These are phyloP conservation scores for Funneliformis geosporum DNA, from an alignment of 192 early-diverging fungal genomes.

Conservation along the genomic window DNA sequence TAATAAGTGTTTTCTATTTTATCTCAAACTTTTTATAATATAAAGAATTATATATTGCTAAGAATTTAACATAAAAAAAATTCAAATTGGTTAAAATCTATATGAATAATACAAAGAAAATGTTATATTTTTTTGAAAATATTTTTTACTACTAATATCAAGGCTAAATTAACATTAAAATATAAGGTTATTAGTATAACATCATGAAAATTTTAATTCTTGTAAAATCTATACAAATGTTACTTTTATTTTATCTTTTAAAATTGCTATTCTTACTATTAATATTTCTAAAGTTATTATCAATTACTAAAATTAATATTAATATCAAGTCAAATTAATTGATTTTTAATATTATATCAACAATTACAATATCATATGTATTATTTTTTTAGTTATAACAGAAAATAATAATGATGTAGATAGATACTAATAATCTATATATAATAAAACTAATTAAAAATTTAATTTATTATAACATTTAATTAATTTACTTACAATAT, in stretches of 20 bases:
- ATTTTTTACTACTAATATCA: neutral
- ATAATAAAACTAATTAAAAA: too few relatives aligned
- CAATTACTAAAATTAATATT: neutral
- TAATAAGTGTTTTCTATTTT: neutral
- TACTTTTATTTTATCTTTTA: neutral
- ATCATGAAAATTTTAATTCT: constrained; percentile 9
- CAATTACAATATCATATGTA: neutral
- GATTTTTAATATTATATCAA: neutral
- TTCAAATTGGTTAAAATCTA: neutral
- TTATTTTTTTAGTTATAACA: too few relatives aligned
- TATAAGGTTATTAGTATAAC: neutral
- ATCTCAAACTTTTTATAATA: neutral
- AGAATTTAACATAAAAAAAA: neutral
- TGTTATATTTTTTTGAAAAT: neutral
- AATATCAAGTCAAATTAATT: constrained; percentile 5
- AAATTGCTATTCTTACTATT: neutral
- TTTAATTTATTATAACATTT: too few relatives aligned
- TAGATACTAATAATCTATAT: too few relatives aligned
- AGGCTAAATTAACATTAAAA: neutral
- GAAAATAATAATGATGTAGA: too few relatives aligned
- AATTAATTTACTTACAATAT: too few relatives aligned
- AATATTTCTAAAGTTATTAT: neutral
- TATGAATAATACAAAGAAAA: neutral
- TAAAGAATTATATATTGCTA: neutral
- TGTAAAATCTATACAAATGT: neutral